These are phyloP conservation scores for Lipomyces japonicus DNA, from an alignment of 805 yeast genomes.

Conservation along the genomic window DNA sequence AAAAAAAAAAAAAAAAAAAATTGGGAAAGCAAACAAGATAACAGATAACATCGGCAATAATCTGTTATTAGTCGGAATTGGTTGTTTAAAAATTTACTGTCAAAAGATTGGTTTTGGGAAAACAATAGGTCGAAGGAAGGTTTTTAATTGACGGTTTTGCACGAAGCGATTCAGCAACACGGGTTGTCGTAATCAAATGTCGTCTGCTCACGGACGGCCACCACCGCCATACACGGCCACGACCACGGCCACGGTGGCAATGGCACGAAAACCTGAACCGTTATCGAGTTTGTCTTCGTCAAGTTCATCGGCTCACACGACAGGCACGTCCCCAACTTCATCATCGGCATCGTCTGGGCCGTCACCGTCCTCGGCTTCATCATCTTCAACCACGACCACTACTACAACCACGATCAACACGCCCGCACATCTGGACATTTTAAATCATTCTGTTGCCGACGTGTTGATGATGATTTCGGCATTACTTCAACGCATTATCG, in stretches of 20 bases:
- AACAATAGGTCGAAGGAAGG: too few species aligned
- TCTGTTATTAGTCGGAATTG: not conserved
- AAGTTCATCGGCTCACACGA: not conserved
- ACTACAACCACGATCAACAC: conserved; percentile 4
- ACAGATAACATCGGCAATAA: not conserved
- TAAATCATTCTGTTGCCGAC: conserved; percentile 76
- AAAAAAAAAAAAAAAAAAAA: too few species aligned
- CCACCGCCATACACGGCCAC: not conserved
- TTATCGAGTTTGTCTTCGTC: not conserved
- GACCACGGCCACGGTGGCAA: not conserved
- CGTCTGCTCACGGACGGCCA: not conserved
- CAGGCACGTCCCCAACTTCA: not conserved
- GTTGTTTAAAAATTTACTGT: too few species aligned
- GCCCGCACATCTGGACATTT: conserved; percentile 60
- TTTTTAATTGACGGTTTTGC: too few species aligned
- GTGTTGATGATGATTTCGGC: conserved; percentile 81
- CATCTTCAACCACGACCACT: conserved; percentile 7
- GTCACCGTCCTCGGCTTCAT: conserved; percentile 4
- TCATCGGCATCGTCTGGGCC: conserved; percentile 1
- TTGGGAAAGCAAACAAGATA: too few species aligned
- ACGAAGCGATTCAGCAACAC: not conserved
- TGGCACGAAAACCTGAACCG: too few species aligned
- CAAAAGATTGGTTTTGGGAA: too few species aligned
- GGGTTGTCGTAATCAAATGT: not conserved
- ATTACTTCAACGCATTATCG: conserved; percentile 77